These are phyloP conservation scores for Brassica balearica DNA, from an alignment of 441 rosid species.

Conservation along the genomic window DNA sequence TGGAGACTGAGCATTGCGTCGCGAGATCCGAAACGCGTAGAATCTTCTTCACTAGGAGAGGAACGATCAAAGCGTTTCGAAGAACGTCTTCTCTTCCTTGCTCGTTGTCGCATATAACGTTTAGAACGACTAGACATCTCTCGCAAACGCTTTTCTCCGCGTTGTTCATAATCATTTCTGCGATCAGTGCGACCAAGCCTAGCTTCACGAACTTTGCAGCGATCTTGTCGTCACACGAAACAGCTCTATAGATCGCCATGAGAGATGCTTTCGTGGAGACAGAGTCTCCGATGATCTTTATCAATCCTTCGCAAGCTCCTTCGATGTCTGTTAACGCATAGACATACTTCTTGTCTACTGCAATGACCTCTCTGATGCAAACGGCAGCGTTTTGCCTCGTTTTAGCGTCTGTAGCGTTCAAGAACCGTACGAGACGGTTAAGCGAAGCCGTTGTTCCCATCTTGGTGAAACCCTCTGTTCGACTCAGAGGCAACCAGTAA, in stretches of 20 bases:
- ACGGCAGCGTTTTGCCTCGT: slow-evolving; percentile 66
- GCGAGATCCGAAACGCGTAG: slow-evolving; percentile 71
- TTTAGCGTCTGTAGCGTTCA: slow-evolving; percentile 55
- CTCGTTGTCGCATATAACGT: slow-evolving; percentile 53
- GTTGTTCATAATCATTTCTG: slow-evolving; percentile 56
- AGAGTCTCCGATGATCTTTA: slow-evolving; percentile 65
- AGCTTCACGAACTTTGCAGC: slow-evolving; percentile 47
- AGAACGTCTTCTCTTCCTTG: slow-evolving; percentile 48
- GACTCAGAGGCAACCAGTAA: slow-evolving; percentile 53
- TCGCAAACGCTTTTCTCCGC: slow-evolving; percentile 63
- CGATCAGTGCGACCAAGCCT: slow-evolving; percentile 59
- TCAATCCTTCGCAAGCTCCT: slow-evolving; percentile 60
- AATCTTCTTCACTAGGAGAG: slow-evolving; percentile 76
- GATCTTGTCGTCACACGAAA: slow-evolving; percentile 41
- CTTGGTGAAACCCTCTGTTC: slow-evolving; percentile 49
- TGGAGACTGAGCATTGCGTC: slow-evolving; percentile 66
- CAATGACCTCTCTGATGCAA: slow-evolving; percentile 52
- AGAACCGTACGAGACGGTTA: slow-evolving; percentile 52
- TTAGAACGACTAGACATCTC: slow-evolving; percentile 66
- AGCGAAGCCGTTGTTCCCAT: slow-evolving; percentile 59
- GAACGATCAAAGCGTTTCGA: slow-evolving; percentile 54
- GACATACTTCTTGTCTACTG: slow-evolving; percentile 48
- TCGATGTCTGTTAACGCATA: slow-evolving; percentile 50
- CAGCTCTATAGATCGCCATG: slow-evolving; percentile 51
- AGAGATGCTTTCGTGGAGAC: slow-evolving; percentile 73